Percentiles rank a stretch among this genome's conserved stretches.
phyloP scores from a whole-genome alignment of 1,284 basidiomycete genomes.

The Cutaneotrichosporon spelunceum region DNA sequence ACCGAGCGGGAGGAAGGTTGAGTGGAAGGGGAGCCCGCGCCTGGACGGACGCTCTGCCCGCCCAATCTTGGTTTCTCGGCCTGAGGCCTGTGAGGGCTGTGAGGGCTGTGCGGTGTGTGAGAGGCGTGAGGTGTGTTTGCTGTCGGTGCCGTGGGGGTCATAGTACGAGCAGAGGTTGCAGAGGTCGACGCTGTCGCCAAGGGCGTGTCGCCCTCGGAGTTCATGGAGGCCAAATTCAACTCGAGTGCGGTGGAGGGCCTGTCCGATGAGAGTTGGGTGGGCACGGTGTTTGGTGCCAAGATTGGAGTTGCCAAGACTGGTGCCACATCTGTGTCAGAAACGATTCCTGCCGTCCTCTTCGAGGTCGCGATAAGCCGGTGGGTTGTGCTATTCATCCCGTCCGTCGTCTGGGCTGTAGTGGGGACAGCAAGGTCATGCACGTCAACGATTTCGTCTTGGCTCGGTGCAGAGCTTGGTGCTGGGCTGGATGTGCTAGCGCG shows the following conservation, averaged over 20 bases:
- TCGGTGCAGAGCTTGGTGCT: neutral
- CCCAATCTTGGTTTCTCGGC: neutral
- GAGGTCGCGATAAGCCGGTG: too few relatives aligned
- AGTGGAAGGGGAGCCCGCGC: neutral
- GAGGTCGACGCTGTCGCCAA: neutral
- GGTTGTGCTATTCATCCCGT: neutral
- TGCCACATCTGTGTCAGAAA: too few relatives aligned
- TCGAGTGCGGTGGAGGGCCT: neutral
- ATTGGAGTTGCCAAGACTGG: too few relatives aligned
- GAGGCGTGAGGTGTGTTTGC: neutral
- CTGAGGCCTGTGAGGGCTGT: too few relatives aligned
- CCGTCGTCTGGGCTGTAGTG: neutral
- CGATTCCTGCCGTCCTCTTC: too few relatives aligned
- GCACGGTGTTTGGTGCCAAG: too few relatives aligned
- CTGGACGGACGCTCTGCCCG: neutral
- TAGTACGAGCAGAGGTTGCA: neutral
- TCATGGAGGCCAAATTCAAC: neutral
- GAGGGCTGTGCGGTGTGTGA: too few relatives aligned
- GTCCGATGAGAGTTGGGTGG: neutral
- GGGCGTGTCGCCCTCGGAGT: neutral
- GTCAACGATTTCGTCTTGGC: neutral
- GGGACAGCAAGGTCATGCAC: neutral
- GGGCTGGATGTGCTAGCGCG: neutral
- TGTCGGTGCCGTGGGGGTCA: neutral
- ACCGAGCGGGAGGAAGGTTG: neutral